Conservation (phyloP, 2,329 filamentous ascomycete genomes). For the Neurospora crassa region DNA sequence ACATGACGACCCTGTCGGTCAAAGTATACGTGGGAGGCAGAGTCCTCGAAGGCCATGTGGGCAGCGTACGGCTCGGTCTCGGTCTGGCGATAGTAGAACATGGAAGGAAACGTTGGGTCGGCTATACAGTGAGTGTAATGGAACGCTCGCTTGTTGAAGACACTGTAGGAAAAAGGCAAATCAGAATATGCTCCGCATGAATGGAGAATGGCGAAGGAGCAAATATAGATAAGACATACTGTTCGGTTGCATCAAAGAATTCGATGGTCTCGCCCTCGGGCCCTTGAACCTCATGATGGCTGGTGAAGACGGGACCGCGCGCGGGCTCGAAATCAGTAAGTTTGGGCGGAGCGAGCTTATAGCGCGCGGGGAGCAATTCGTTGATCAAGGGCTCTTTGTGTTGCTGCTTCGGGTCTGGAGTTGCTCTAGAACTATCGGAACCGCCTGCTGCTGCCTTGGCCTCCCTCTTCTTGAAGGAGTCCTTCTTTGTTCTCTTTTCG, state of each 20-base stretch:
- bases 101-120: slow-evolving; percentile 77
- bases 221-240: slow-evolving; percentile 34
- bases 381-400: slow-evolving; percentile 29
- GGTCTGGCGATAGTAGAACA: slow-evolving; percentile 80
- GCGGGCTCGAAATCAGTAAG: slow-evolving; percentile 51
- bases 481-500: slow-evolving; percentile 53
- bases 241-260: slow-evolving; percentile 55
- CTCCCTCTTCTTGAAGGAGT: slow-evolving; percentile 59
- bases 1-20: slow-evolving; percentile 66
- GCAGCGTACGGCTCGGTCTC: slow-evolving; percentile 77
- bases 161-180: slow-evolving; percentile 30
- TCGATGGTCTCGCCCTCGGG: slow-evolving; percentile 42
- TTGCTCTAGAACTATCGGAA: slow-evolving; percentile 42
- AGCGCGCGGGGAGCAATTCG: slow-evolving; percentile 45
- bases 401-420: slow-evolving; percentile 43
- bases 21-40: slow-evolving; percentile 76
- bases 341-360: slow-evolving; percentile 56
- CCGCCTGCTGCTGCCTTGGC: slow-evolving; percentile 40
- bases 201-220: background rate
- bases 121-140: slow-evolving; percentile 87
- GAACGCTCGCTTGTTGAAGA: slow-evolving; percentile 63
- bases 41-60: slow-evolving; percentile 87
- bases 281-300: slow-evolving; percentile 42
- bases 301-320: slow-evolving; percentile 46
- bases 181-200: slow-evolving; percentile 1